Base-by-base conservation (phyloP, 2,329 filamentous ascomycete species). In the Fusarium pseudoanthophilum region DNA sequence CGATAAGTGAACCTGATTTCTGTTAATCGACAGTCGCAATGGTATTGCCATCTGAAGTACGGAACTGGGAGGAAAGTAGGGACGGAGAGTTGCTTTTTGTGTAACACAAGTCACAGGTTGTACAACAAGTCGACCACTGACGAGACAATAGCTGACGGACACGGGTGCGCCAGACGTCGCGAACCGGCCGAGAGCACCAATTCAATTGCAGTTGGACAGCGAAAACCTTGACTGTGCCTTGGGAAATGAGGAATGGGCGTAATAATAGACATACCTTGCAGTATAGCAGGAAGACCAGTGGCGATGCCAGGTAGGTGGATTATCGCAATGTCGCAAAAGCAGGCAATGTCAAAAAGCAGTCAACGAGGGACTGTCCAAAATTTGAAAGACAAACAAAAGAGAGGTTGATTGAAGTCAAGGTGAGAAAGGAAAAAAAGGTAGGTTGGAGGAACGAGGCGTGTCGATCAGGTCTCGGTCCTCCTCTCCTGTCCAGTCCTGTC, bases 1-100 rank as follows among this genome's bases (percentile, higher is more conserved):
- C 55, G 60, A 53, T 64, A 57, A 67, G 62, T 66, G 55, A 63
- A 57, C 67, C 77, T 78, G 72, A 34, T 64, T 73, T 66, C 67
- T 77, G 69, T 78, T 75, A 78, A 73, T 76, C 56, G 58, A 58
- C 57, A 48, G 56, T 68, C 57, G 58, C 63, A 66, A 69, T 49
- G 70, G 64, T 67, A 53, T 58, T 65, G 26, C 34, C 46, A 67
- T 61, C 60, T 69, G 52, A 71, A 46, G 69, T 42, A 62, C 60
- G 64, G 73, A 49, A 75, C 53, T 72, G 60, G 69, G 59, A 67
- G 64, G 61, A 71, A 66, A 66, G 67, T 55, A 67, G 69, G 71
- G 60, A 53, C 72, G 72, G 72, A 71, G 64, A 71, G 55, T 67
- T 72, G 74, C 75, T 73, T 69, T 46, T 67, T 78, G 76, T 64